Base-by-base conservation (phyloP, 352 stramenopile genomes). In the Phytophthora multivora region DNA sequence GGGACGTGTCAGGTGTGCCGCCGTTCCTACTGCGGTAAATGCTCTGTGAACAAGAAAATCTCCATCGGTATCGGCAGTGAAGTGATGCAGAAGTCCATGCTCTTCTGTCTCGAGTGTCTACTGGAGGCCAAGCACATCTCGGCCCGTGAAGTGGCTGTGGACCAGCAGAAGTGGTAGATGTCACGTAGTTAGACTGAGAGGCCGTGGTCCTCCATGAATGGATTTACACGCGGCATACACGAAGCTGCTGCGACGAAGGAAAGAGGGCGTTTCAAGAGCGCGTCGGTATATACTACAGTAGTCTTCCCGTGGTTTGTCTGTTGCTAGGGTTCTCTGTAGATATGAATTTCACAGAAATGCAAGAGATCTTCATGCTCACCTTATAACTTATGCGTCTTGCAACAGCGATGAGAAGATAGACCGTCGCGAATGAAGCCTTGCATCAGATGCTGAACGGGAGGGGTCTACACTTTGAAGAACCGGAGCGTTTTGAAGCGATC, bases 61-160 rank as follows among this genome's bases (percentile, higher is more conserved):
- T 70, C 57, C 21, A 54, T 79, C 25, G 56, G 58, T n/a, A 69
- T 77, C 10, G 70, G 69, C 7, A 69, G 36, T 25, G 69, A 79
- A 5, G 67, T 68, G 26, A 59, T 82, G 38, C 52, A 69, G 36
- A 77, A 79, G 52, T 61, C 49, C 5, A 62, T 79, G 60, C 58
- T 77, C 9, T 82, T 82, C 46, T 82, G 73, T 54, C 63, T 82
- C 10, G 62, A 82, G 38, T 82, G 73, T 48, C 55, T 82, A 3
- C 36, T 79, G 15, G 66, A 82, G 23, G 73, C 69, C 4, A 78
- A 77, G 28, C 59, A 77, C 11, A 18, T 75, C 8, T 66, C 66
- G 11, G 69, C 73, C n/a, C 55, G 56, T 42, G 50, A 70, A 39
- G 66, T 79, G 25, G 68, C 68, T 5, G 43, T 72, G 43, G 68